Percentiles rank a stretch among this genome's conserved stretches.
These are phyloP conservation scores for Kodamaea suecica DNA, from an alignment of 1,139 yeast species.

Conservation along the genomic window DNA sequence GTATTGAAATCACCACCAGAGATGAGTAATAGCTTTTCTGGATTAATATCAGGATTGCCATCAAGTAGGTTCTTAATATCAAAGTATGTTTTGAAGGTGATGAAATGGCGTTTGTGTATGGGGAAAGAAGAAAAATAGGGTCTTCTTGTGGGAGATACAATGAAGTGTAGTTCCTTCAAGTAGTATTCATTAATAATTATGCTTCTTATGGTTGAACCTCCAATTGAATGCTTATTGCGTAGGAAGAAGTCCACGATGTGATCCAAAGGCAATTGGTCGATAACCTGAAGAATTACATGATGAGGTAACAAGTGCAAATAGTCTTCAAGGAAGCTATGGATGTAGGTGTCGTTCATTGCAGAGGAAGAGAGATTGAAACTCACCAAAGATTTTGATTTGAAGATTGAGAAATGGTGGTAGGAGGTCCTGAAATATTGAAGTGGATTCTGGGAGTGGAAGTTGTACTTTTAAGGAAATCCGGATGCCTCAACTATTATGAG, in stretches of 20 bases:
- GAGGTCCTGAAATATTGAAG: no score
- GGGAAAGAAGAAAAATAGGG: slow-evolving; percentile 25
- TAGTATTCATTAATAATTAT: slow-evolving; percentile 28
- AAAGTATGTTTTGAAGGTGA: slow-evolving; percentile 28
- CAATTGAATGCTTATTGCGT: slow-evolving; percentile 13
- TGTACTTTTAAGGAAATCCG: no score
- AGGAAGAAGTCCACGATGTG: slow-evolving; percentile 29
- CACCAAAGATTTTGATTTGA: no score
- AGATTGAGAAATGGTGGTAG: no score
- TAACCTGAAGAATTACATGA: slow-evolving; percentile 25
- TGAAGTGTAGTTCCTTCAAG: slow-evolving; percentile 31
- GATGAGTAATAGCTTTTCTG: slow-evolving; percentile 25
- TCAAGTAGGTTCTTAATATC: slow-evolving; percentile 33
- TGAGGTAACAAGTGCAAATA: slow-evolving; percentile 27
- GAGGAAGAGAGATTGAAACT: no score
- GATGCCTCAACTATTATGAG: no score
- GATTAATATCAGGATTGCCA: slow-evolving; percentile 27
- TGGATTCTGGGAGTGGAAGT: no score
- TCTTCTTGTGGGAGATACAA: slow-evolving; percentile 30
- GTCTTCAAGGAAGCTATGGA: background rate
- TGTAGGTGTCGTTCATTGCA: background rate
- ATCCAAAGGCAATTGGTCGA: slow-evolving; percentile 24
- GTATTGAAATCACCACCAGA: slow-evolving; percentile 35
- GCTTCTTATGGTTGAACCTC: slow-evolving; percentile 14
- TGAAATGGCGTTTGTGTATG: slow-evolving; percentile 16